phyloP scores from a whole-genome alignment of 2,329 filamentous ascomycete genomes.

The Colletotrichum eleusines region DNA sequence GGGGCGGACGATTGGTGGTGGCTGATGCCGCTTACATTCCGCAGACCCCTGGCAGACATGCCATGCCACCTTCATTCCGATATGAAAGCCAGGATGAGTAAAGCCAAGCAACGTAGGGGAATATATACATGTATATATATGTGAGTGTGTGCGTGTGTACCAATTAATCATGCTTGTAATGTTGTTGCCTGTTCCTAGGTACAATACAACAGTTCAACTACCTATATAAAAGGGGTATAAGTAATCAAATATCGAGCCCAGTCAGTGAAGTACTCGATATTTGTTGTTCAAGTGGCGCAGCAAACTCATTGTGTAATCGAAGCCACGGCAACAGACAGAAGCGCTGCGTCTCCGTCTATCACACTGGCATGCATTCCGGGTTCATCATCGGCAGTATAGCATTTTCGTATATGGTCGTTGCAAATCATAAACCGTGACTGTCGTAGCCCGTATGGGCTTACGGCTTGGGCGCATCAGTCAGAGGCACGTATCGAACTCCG shows the following conservation, averaged over 20 bases:
- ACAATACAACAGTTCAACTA: too few relatives aligned
- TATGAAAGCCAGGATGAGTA: background rate
- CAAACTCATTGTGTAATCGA: background rate
- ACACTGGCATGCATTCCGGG: background rate
- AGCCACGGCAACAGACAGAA: too few relatives aligned
- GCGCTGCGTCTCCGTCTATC: background rate
- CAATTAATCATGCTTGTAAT: background rate
- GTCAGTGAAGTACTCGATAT: background rate
- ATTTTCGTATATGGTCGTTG: background rate
- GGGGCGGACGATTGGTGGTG: background rate
- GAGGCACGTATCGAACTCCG: slow-evolving; percentile 81
- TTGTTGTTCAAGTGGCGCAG: background rate
- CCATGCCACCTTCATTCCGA: background rate
- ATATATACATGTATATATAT: too few relatives aligned
- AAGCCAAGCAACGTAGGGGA: background rate
- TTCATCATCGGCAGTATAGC: background rate
- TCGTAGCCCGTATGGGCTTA: background rate
- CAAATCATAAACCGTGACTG: background rate
- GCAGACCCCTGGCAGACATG: background rate
- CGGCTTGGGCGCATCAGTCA: slow-evolving; percentile 74
- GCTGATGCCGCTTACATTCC: background rate
- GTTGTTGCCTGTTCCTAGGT: background rate
- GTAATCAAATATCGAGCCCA: background rate
- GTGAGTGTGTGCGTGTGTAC: too few relatives aligned
- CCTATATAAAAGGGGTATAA: too few relatives aligned